These are phyloP conservation scores for Talaromyces piceae DNA, from an alignment of 2,329 filamentous ascomycete species.

Conservation along the genomic window DNA sequence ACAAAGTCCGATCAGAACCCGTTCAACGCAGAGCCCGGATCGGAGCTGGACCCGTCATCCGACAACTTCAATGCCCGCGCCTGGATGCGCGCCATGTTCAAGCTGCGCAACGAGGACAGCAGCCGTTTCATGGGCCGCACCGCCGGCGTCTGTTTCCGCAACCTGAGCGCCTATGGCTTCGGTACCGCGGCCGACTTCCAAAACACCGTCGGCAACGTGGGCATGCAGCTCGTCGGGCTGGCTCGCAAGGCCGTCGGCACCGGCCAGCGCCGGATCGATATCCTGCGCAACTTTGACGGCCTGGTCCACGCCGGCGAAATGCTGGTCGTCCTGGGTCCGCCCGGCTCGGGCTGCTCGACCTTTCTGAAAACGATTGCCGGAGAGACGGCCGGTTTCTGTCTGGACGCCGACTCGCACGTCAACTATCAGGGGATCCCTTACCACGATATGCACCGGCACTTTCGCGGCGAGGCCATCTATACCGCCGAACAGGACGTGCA, in stretches of 20 bases:
- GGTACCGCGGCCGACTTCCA: conserved; percentile 39
- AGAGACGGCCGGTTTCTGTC: conserved; percentile 67
- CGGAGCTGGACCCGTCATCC: conserved; percentile 36
- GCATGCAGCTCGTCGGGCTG: conserved; percentile 28
- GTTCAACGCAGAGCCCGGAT: conserved; percentile 27
- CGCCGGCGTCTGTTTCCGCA: conserved; percentile 37
- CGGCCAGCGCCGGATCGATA: conserved; percentile 47
- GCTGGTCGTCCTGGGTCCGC: conserved; percentile 49
- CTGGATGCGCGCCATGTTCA: conserved; percentile 38
- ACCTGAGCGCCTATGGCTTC: conserved; percentile 39
- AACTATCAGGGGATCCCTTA: conserved; percentile 59
- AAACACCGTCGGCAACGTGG: conserved; percentile 34
- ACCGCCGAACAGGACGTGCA: conserved; percentile 79
- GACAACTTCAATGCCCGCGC: conserved; percentile 36
- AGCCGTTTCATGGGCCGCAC: conserved; percentile 26
- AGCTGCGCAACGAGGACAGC: conserved; percentile 24
- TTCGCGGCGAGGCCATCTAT: conserved; percentile 81
- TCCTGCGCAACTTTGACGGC: conserved; percentile 58
- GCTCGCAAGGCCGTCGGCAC: conserved; percentile 26
- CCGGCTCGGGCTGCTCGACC: conserved; percentile 60
- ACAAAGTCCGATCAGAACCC: conserved; percentile 22
- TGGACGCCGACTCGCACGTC: conserved; percentile 61
- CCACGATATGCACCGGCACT: conserved; percentile 62
- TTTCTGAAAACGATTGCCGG: conserved; percentile 76
- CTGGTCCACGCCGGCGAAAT: conserved; percentile 52